These are phyloP conservation scores for Amphibolis antarctica DNA, from an alignment of 106 monocot species.

Conservation along the genomic window DNA sequence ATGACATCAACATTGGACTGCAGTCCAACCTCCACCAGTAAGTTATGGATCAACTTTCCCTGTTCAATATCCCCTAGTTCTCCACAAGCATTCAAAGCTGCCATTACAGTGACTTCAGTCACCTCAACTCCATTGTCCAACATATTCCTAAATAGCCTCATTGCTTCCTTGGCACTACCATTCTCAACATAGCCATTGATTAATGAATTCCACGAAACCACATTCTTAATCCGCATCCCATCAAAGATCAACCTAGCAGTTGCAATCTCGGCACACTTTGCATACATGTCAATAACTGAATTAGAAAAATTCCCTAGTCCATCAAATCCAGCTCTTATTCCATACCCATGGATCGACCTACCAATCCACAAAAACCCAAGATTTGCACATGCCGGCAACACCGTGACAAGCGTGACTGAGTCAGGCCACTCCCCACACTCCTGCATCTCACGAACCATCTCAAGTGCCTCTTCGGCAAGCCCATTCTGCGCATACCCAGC, in stretches of 20 bases:
- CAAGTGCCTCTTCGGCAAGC: conserved; percentile 27
- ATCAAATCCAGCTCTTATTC: conserved; percentile 36
- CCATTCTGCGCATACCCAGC: conserved; percentile 55
- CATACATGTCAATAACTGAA: conserved; percentile 53
- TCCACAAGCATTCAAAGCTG: conserved; percentile 32
- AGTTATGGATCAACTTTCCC: conserved; percentile 39
- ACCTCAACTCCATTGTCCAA: conserved; percentile 24
- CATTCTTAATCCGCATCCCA: conserved; percentile 42
- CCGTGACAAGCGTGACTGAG: conserved; percentile 54
- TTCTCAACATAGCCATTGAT: conserved; percentile 55
- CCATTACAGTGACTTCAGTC: conserved; percentile 48
- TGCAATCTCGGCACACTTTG: conserved; percentile 33
- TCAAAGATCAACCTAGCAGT: conserved; percentile 59
- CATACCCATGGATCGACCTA: conserved; percentile 43
- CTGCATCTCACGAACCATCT: conserved; percentile 37
- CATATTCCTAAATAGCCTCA: conserved; percentile 45
- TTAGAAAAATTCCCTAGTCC: conserved; percentile 39
- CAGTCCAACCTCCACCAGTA: conserved; percentile 32
- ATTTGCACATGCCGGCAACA: conserved; percentile 48
- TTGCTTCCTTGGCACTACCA: conserved; percentile 49
- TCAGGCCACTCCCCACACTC: conserved; percentile 27
- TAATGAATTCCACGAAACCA: conserved; percentile 77
- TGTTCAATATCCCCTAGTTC: conserved; percentile 44
- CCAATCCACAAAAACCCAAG: conserved; percentile 21
- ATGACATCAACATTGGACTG: conserved; percentile 29